A percentile compares a stretch with the other conserved stretches of the same genome.
Conservation (phyloP, 2,329 filamentous ascomycete genomes). For the Sporothrix schenckii region DNA sequence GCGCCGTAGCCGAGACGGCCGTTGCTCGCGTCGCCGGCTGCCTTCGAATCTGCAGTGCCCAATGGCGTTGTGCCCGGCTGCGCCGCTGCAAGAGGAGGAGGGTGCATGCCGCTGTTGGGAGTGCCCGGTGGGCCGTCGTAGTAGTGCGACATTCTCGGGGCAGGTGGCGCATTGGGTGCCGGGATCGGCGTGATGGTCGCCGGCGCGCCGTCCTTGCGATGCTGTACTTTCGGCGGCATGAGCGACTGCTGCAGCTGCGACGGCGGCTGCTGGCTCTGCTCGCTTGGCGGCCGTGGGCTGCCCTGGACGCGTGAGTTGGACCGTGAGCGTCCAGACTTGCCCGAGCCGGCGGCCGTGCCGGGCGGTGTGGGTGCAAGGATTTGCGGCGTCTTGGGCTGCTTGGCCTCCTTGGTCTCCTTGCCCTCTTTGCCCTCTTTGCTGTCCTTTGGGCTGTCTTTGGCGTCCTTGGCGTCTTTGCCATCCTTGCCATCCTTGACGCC, state of each 20-base stretch:
- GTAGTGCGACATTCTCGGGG: constrained; percentile 37
- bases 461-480: constrained; percentile 41
- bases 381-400: constrained; percentile 44
- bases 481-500: constrained; percentile 41
- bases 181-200: constrained; percentile 14
- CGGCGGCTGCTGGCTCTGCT: constrained; percentile 16
- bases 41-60: background rate
- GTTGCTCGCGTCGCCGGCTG: background rate
- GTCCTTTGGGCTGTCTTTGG: constrained; percentile 35
- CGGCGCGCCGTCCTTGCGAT: constrained; percentile 23
- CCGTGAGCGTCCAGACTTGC: constrained; percentile 55
- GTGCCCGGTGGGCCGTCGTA: constrained; percentile 32
- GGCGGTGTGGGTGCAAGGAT: constrained; percentile 53
- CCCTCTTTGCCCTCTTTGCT: constrained; percentile 43
- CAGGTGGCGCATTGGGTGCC: constrained; percentile 38
- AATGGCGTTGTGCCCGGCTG: background rate
- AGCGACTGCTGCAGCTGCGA: constrained; percentile 12
- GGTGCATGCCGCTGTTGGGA: constrained; percentile 34
- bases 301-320: constrained; percentile 55
- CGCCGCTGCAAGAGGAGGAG: constrained; percentile 16
- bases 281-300: constrained; percentile 31
- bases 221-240: constrained; percentile 22
- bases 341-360: background rate
- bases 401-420: constrained; percentile 43
- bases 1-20: constrained; percentile 24